Evolutionary conservation across 73 alveolate species (phyloP).

Genomic region (Stentor roeselii): DNA sequence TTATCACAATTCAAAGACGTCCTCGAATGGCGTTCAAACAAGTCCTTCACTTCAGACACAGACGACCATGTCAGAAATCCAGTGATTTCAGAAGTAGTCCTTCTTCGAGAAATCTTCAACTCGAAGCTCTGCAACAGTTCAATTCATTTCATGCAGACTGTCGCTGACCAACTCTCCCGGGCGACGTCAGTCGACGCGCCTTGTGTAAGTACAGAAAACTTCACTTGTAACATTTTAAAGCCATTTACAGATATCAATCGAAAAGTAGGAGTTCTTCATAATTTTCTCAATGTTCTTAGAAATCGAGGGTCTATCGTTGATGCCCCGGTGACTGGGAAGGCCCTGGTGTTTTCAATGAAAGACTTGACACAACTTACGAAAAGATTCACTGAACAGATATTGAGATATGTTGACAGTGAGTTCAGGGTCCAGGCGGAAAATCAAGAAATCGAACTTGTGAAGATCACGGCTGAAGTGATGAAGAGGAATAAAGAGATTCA

Average conservation of each 20-base stretch:
- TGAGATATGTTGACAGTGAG: slow-evolving; percentile 14
- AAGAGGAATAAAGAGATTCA: slow-evolving; percentile 12
- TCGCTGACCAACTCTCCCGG: background rate
- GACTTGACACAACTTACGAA: slow-evolving; percentile 15
- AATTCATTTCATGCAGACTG: background rate
- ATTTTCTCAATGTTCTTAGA: background rate
- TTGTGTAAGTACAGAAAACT: background rate
- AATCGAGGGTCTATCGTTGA: slow-evolving; percentile 17
- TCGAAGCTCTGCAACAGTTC: background rate
- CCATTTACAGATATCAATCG: background rate
- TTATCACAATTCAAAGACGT: background rate
- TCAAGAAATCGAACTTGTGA: slow-evolving; percentile 23
- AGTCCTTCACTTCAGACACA: background rate
- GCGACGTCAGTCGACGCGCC: background rate
- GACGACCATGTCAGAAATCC: background rate
- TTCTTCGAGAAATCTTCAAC: background rate
- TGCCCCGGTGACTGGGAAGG: slow-evolving; percentile 10
- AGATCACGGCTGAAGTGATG: slow-evolving; percentile 27
- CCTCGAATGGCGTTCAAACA: background rate
- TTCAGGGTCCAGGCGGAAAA: background rate
- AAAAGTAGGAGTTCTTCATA: slow-evolving; percentile 3
- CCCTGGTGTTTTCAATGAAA: slow-evolving; percentile 9
- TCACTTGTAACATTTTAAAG: background rate
- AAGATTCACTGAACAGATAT: slow-evolving; percentile 15
- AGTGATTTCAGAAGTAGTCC: background rate